These are phyloP conservation scores for Cyberlindnera sargentensis DNA, from an alignment of 805 yeast genomes.

Conservation along the genomic window DNA sequence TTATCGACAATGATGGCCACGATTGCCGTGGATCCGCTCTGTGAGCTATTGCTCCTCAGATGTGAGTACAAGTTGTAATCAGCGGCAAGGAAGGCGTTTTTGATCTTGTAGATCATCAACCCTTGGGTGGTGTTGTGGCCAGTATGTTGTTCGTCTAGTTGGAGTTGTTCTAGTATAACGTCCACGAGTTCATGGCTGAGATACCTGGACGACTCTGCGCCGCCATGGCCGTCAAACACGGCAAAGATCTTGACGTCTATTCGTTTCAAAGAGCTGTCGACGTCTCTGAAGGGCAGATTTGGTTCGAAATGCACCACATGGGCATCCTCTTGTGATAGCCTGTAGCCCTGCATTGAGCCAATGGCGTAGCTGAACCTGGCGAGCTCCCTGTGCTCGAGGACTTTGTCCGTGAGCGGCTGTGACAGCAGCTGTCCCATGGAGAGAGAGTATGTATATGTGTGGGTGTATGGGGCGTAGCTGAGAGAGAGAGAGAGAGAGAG, in stretches of 20 bases:
- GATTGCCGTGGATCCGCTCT: constrained; percentile 48
- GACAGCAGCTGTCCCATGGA: constrained; percentile 69
- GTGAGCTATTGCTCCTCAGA: background rate
- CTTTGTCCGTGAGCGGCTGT: constrained; percentile 45
- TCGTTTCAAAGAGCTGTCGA: constrained; percentile 14
- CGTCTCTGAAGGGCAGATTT: constrained; percentile 25
- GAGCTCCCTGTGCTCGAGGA: constrained; percentile 36
- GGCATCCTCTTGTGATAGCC: constrained; percentile 73
- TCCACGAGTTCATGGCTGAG: constrained; percentile 33
- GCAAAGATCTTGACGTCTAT: constrained; percentile 44
- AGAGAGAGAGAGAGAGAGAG: too few species aligned
- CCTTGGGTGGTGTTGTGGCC: constrained; percentile 28
- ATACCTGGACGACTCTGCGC: constrained; percentile 50
- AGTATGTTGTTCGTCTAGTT: constrained; percentile 1
- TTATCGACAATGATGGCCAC: constrained; percentile 38
- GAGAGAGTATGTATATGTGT: too few species aligned
- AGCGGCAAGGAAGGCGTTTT: constrained; percentile 37
- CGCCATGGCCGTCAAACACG: constrained; percentile 83
- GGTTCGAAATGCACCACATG: constrained; percentile 44
- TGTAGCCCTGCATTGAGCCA: constrained; percentile 75
- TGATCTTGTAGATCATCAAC: constrained; percentile 29
- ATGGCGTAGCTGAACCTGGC: constrained; percentile 44
- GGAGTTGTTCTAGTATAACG: constrained; percentile 7
- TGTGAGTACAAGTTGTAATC: constrained; percentile 38
- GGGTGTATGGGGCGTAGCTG: too few species aligned